Conservation (phyloP, 257 asterid species). For the Ilex asprella region DNA sequence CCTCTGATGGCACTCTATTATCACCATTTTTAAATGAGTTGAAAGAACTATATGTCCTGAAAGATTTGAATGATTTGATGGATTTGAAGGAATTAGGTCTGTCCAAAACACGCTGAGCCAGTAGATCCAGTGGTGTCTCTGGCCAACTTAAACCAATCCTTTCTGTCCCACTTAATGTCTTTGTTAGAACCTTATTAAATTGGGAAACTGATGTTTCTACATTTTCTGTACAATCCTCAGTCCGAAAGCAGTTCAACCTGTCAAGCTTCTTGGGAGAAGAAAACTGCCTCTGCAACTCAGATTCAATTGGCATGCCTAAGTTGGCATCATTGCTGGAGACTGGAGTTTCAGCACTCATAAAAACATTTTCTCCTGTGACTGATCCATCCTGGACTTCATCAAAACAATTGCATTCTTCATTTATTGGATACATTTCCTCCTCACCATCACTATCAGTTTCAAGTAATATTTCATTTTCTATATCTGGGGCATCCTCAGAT, state of each 20-base stretch:
- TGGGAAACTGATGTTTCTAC: slow-evolving; percentile 25
- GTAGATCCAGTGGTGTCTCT: slow-evolving; percentile 64
- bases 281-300: slow-evolving; percentile 32
- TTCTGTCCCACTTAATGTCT: slow-evolving; percentile 64
- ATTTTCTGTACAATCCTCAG: slow-evolving; percentile 38
- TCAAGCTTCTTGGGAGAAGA: slow-evolving; percentile 44
- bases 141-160: slow-evolving; percentile 95
- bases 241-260: slow-evolving; percentile 42
- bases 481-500: slow-evolving; percentile 49
- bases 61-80: slow-evolving; percentile 43
- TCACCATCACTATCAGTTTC: slow-evolving; percentile 77
- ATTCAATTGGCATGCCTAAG: slow-evolving; percentile 16
- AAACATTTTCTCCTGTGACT: slow-evolving; percentile 8
- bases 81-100: slow-evolving; percentile 44
- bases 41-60: slow-evolving; percentile 49
- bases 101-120: slow-evolving; percentile 50
- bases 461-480: slow-evolving; percentile 55
- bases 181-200: slow-evolving; percentile 31
- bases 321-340: slow-evolving; percentile 13
- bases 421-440: slow-evolving; percentile 63
- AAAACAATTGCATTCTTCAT: slow-evolving; percentile 40
- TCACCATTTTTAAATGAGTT: slow-evolving; percentile 28
- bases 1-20: slow-evolving; percentile 33
- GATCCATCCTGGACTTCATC: slow-evolving; percentile 24
- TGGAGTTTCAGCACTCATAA: slow-evolving; percentile 17